These are phyloP conservation scores for Pseudogymnoascus sp. DNA, from an alignment of 2,329 filamentous ascomycete genomes.

Conservation along the genomic window DNA sequence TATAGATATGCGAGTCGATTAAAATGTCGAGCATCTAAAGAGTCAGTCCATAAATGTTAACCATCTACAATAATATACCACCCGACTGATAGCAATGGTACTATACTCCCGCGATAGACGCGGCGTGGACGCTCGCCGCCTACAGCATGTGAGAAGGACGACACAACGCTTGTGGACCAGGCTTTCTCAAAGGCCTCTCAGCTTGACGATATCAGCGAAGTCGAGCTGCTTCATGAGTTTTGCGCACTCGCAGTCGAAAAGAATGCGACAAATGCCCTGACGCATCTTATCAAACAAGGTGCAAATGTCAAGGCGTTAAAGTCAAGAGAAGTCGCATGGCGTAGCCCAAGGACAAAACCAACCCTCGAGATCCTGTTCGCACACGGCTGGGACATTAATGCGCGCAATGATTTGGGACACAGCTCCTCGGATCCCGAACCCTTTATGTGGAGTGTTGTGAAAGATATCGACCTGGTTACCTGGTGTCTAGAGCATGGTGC, in stretches of 20 bases:
- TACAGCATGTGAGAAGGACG: conserved; percentile 12
- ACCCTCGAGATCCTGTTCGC: conserved; percentile 14
- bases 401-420: neutral
- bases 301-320: neutral
- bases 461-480: conserved; percentile 8
- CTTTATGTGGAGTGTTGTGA: conserved; percentile 11
- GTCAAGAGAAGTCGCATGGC: neutral
- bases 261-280: neutral
- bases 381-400: conserved; percentile 14
- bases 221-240: neutral
- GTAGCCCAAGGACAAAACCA: neutral
- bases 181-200: neutral
- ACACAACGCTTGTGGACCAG: conserved; percentile 2
- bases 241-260: neutral
- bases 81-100: neutral
- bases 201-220: neutral
- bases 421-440: neutral
- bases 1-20: neutral
- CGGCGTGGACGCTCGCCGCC: neutral
- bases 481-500: conserved; percentile 13
- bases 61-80: neutral
- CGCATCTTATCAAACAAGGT: neutral
- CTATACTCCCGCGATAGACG: neutral
- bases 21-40: neutral
- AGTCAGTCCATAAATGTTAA: neutral